phyloP scores from a whole-genome alignment of 768 basidiomycete genomes.

The Phaffia australis region DNA sequence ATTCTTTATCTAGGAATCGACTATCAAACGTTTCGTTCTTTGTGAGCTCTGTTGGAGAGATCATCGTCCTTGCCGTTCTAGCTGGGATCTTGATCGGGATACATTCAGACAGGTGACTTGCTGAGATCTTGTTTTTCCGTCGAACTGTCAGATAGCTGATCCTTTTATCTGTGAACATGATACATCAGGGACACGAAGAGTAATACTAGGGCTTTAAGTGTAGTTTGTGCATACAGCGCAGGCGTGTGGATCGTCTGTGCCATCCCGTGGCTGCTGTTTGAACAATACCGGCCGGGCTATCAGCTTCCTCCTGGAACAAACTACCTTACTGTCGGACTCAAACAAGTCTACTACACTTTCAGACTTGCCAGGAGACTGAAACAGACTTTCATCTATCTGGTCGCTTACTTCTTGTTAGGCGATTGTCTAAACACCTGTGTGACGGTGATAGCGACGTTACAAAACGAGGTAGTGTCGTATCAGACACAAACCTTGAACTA shows the following conservation, averaged over 20 bases:
- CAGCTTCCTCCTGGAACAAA: slow-evolving; percentile 48
- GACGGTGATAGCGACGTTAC: slow-evolving; percentile 59
- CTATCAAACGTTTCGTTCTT: slow-evolving; percentile 67
- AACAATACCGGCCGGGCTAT: slow-evolving; percentile 63
- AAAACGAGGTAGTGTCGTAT: slow-evolving; percentile 64
- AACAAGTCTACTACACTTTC: slow-evolving; percentile 58
- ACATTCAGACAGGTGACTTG: slow-evolving; percentile 42
- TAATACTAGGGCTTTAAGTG: slow-evolving; percentile 50
- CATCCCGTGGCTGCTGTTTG: slow-evolving; percentile 70
- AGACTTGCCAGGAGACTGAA: slow-evolving; percentile 56
- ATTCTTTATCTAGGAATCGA: slow-evolving; percentile 58
- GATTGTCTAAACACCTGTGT: slow-evolving; percentile 66
- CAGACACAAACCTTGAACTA: slow-evolving; percentile 61
- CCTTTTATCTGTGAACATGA: no score
- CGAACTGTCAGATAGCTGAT: no score
- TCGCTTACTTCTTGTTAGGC: slow-evolving; percentile 70
- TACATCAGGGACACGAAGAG: no score
- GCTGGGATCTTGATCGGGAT: slow-evolving; percentile 62
- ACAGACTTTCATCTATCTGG: slow-evolving; percentile 61
- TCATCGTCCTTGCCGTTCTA: slow-evolving; percentile 59
- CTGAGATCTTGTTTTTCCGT: no score
- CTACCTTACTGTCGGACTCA: slow-evolving; percentile 55
- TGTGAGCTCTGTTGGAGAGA: slow-evolving; percentile 57
- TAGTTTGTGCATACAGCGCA: slow-evolving; percentile 66
- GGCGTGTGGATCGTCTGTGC: slow-evolving; percentile 66